A percentile compares a stretch with the other conserved stretches of the same genome.
Evolutionary conservation across 768 basidiomycete species (phyloP).

Genomic region (Russula earlei): DNA sequence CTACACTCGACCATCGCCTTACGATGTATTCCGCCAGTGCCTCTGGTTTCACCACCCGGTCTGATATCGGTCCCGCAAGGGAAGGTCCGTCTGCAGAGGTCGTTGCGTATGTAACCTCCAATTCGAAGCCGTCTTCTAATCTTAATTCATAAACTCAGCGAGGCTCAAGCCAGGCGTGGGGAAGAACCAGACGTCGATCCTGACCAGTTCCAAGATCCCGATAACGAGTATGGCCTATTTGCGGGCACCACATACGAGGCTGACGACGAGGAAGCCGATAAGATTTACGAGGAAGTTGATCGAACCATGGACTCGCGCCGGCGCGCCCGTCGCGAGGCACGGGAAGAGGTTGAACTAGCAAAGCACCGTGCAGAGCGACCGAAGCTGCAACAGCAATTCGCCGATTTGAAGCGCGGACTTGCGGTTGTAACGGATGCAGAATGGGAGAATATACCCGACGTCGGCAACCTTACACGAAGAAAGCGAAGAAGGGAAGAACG

Average conservation of each 20-base stretch:
- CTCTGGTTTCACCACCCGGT: conserved; percentile 94
- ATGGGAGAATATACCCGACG: conserved; percentile 94
- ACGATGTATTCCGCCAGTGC: conserved; percentile 42
- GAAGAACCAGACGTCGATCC: conserved; percentile 85
- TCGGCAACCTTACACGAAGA: conserved; percentile 89
- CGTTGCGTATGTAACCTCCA: conserved; percentile 55
- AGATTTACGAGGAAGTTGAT: conserved; percentile 90
- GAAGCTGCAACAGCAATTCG: conserved; percentile 93
- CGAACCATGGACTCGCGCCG: conserved; percentile 82
- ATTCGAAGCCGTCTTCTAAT: not conserved
- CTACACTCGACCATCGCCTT: not conserved
- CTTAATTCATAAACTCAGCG: conserved; percentile 37
- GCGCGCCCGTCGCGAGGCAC: conserved; percentile 66
- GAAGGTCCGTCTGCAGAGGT: conserved; percentile 91
- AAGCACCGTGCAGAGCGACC: conserved; percentile 81
- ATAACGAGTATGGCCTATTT: conserved; percentile 94
- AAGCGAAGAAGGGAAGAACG: conserved; percentile 81
- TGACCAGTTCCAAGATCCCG: conserved; percentile 92
- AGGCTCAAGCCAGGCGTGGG: conserved; percentile 76
- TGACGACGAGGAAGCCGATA: conserved; percentile 96
- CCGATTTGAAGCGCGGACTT: conserved; percentile 88
- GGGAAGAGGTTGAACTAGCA: conserved; percentile 62
- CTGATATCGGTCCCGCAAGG: conserved; percentile 96
- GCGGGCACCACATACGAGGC: conserved; percentile 93
- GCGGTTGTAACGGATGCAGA: conserved; percentile 80